These are phyloP conservation scores for Podila verticillata DNA, from an alignment of 192 early-diverging fungal species.

Conservation along the genomic window DNA sequence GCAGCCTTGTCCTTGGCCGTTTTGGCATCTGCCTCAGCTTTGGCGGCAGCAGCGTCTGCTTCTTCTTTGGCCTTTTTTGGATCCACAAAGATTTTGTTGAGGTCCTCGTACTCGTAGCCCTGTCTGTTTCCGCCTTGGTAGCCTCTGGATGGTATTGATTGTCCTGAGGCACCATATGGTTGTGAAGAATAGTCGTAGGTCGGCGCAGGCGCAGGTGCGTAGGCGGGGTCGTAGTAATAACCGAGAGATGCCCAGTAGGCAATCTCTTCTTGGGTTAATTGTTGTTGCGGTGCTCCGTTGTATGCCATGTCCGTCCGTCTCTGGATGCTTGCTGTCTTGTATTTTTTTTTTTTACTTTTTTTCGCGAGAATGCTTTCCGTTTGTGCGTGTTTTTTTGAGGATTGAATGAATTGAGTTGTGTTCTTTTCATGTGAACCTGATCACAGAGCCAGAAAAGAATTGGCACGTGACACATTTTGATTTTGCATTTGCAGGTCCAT, in stretches of 20 bases:
- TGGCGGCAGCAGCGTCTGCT: constrained; percentile 28
- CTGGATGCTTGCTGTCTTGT: background rate
- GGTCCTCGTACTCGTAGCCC: constrained; percentile 29
- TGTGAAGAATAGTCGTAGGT: constrained; percentile 21
- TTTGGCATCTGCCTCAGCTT: constrained; percentile 31
- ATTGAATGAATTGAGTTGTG: no score
- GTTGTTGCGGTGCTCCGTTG: constrained; percentile 5
- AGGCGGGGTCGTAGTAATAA: constrained; percentile 36
- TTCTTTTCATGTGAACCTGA: no score
- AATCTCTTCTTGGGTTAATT: constrained; percentile 41
- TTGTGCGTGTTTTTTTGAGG: no score
- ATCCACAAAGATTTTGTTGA: constrained; percentile 47
- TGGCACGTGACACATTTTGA: no score
- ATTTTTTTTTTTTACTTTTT: no score
- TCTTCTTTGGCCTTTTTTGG: constrained; percentile 47
- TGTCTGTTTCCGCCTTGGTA: background rate
- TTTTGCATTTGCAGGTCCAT: no score
- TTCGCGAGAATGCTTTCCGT: no score
- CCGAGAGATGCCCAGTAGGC: constrained; percentile 48
- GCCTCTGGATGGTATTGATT: constrained; percentile 15
- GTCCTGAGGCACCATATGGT: background rate
- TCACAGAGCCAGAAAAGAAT: no score
- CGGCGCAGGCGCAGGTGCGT: constrained; percentile 1
- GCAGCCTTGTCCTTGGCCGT: constrained; percentile 61
- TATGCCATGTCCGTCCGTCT: constrained; percentile 1